Base-by-base conservation (phyloP, 169 alveolate genomes). In the Prorocentrum cordatum region DNA sequence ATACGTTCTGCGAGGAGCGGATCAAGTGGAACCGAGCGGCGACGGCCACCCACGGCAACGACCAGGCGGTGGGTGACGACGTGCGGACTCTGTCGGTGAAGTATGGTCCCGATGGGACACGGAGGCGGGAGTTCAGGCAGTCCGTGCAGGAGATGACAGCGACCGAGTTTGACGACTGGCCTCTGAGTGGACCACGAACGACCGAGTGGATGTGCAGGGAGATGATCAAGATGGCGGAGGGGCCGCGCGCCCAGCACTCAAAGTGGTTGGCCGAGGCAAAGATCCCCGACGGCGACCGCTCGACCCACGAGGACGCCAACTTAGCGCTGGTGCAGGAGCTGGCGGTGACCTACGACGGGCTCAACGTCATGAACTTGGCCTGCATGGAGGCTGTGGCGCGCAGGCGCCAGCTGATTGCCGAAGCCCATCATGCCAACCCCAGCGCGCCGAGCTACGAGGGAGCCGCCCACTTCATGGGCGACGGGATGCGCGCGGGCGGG, bases 231-330 rank as follows among this genome's bases (percentile, higher is more conserved):
- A 9, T 42, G n/a, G 54, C n/a, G 16, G 54, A 42, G 54, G 54
- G 54, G 9, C 54, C 54, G n/a, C 9, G 54, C 9, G 64, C 45
- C n/a, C 89, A 79, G 24, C 77, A 79, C 14, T 18, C 27, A 47
- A 24, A 47, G 2, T 79, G 89, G 89, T 33, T 58, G n/a, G 35
- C 10, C 22, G 39, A 58, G 47, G 1, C 77, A 2, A 42, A 26
- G 26, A 79, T 61, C 3, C 89, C 89, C 1, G 89, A 79, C 10
- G 89, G 89, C 2, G 73, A 36, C 66, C 62, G 89, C 0, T 22
- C 77, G 3, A 38, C 45, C 26, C 32, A 20, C 5, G 77, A 79
- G 35, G 77, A 79, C 24, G 75, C 36, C 36, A 36, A 59, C 16
- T 33, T 79, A 1, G 18, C 33, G 20, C 29, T n/a, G 0, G 38